These are phyloP conservation scores for Saturnispora galanensis DNA, from an alignment of 805 yeast species.

Conservation along the genomic window DNA sequence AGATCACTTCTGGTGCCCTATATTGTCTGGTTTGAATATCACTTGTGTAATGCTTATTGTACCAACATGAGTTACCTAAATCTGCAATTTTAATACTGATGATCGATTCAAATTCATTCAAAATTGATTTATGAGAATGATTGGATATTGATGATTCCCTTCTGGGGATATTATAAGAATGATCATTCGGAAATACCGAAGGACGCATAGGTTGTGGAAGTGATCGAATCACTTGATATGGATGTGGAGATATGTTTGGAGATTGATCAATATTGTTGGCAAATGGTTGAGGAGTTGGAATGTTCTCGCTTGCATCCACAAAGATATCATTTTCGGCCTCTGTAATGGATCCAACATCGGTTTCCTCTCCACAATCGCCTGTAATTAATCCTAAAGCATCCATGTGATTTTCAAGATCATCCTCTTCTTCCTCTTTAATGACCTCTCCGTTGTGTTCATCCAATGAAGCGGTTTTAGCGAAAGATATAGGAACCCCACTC, in stretches of 20 bases:
- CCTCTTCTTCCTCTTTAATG: conserved; percentile 6
- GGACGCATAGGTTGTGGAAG: not conserved
- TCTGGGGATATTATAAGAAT: not conserved
- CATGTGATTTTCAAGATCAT: not conserved
- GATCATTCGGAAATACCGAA: not conserved
- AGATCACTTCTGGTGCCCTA: conserved; percentile 52
- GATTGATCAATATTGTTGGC: not conserved
- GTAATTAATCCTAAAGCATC: not conserved
- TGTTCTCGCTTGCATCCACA: conserved; percentile 3
- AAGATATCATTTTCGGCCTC: conserved; percentile 3
- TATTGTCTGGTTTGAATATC: conserved; percentile 64
- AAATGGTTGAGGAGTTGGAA: not conserved
- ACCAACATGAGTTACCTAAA: conserved; percentile 63
- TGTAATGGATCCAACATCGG: conserved; percentile 5
- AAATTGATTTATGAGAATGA: conserved; percentile 9
- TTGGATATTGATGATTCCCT: conserved; percentile 27
- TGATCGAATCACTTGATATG: not conserved
- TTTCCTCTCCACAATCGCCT: not conserved
- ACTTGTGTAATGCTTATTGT: conserved; percentile 51
- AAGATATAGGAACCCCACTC: conserved; percentile 1
- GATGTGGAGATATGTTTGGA: not conserved
- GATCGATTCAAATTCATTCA: conserved; percentile 24
- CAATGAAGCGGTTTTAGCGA: conserved; percentile 5
- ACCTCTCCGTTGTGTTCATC: conserved; percentile 1
- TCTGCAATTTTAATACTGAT: conserved; percentile 53